Evolutionary conservation across 257 asterid species (phyloP), one percentile per base, ranked within the genome.

Genomic region (Capsicum pubescens): DNA sequence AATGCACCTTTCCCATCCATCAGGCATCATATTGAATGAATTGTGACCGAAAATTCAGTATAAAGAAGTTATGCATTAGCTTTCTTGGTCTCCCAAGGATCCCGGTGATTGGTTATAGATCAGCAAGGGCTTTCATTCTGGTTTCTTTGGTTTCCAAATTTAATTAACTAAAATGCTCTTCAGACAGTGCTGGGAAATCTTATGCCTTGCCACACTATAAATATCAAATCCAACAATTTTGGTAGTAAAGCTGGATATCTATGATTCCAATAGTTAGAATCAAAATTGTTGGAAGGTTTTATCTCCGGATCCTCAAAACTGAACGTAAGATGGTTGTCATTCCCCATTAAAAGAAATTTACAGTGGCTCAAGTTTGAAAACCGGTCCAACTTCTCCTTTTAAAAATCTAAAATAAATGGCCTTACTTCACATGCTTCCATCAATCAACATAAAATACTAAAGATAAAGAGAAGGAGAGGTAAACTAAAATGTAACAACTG

Each of bases 21-120:
- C 58, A 46, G 79, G n/a, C 79, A 71, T 71, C 39, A 19, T 46
- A 46, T 71, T 46, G 58, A 44, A 46, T 44, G 10, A 71, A 17
- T 69, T 15, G 19, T 46, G 58, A 71, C 46, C 36, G 11, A 44
- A n/a, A 46, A 46, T 44, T 71, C 57, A 17, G 57, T 44, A 44
- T 44, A 44, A 44, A 17, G 79, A 71, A 13, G 10, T 46, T 44
- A n/a, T 9, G 79, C 58, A 46, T 71, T n/a, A 71, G n/a, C 54
- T 71, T 71, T 71, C 79, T 10, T 71, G 58, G 56, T 46, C 39
- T 71, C 79, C 32, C 57, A 71, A 71, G 79, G 58, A 71, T 46
- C 79, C 79, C 58, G n/a, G 58, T 6, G 17, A 71, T 71, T 71
- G 79, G 79, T 17, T 8, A 71, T 71, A 71, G 10, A 17, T 71